These are phyloP conservation scores for Cryptococcus wingfieldii DNA, from an alignment of 1,284 basidiomycete species.

Conservation along the genomic window DNA sequence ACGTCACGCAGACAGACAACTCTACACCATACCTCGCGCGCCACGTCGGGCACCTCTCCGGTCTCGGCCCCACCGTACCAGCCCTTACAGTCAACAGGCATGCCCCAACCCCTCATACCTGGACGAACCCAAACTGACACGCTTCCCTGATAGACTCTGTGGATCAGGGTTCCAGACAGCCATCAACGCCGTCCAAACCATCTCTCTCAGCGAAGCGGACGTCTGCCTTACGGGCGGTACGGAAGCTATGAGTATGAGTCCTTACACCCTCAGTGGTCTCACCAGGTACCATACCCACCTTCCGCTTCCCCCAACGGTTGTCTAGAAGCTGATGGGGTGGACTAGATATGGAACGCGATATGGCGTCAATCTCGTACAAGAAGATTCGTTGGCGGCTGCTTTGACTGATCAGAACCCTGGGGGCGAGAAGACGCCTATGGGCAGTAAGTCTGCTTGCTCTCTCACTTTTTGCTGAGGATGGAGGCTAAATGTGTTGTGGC, in stretches of 20 bases:
- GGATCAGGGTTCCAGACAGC: constrained; percentile 56
- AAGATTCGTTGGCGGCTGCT: constrained; percentile 55
- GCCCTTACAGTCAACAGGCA: constrained; percentile 55
- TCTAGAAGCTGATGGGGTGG: not conserved
- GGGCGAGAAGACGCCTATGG: constrained; percentile 52
- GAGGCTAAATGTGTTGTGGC: not conserved
- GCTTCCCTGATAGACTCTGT: constrained; percentile 48
- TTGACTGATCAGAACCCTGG: constrained; percentile 55
- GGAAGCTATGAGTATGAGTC: constrained; percentile 55
- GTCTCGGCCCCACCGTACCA: constrained; percentile 52
- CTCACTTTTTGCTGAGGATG: not conserved
- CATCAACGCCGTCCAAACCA: constrained; percentile 55
- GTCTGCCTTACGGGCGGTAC: constrained; percentile 56
- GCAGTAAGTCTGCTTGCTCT: constrained; percentile 31
- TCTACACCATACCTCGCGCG: constrained; percentile 55
- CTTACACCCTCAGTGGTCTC: constrained; percentile 51
- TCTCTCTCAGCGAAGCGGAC: constrained; percentile 53
- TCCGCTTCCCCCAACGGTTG: not conserved
- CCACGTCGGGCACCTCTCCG: constrained; percentile 55
- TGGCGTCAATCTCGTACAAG: constrained; percentile 56
- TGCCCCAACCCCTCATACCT: constrained; percentile 4
- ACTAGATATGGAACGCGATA: constrained; percentile 47
- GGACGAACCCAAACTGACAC: not conserved
- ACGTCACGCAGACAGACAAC: constrained; percentile 51
- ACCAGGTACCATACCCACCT: constrained; percentile 36